A percentile compares a stretch with the other conserved stretches of the same genome.
phyloP scores from a whole-genome alignment of 2,329 filamentous ascomycete species.

The Setomelanomma holmii region DNA sequence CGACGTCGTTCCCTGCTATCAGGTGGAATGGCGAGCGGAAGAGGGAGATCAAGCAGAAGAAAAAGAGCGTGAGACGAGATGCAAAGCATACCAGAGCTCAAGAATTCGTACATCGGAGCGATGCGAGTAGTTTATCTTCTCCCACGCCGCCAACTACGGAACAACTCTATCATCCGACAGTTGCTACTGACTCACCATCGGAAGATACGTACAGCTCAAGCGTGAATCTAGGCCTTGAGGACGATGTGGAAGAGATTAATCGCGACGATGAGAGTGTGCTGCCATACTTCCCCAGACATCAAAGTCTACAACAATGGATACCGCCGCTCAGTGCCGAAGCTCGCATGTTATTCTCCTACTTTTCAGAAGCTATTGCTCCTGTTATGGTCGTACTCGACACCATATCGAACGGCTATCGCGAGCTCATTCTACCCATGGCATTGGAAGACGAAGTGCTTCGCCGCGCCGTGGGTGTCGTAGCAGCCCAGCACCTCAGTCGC shows the following conservation, averaged over 20 bases:
- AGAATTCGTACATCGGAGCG: background rate
- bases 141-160: background rate
- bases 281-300: background rate
- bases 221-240: background rate
- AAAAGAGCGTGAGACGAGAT: background rate
- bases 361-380: slow-evolving; percentile 48
- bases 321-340: slow-evolving; percentile 35
- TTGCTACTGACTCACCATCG: background rate
- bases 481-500: slow-evolving; percentile 50
- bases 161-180: background rate
- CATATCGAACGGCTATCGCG: slow-evolving; percentile 48
- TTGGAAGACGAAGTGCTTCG: slow-evolving; percentile 46
- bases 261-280: background rate
- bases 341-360: slow-evolving; percentile 49
- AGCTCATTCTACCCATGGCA: slow-evolving; percentile 51
- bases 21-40: slow-evolving; percentile 4
- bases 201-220: background rate
- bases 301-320: slow-evolving; percentile 26
- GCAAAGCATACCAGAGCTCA: background rate
- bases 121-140: background rate
- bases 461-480: slow-evolving; percentile 49
- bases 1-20: slow-evolving; percentile 1
- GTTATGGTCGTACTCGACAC: slow-evolving; percentile 52
- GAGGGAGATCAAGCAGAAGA: background rate
- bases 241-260: slow-evolving; percentile 13